These are phyloP conservation scores for Prunus dulcis DNA, from an alignment of 306 rosid genomes.

Conservation along the genomic window DNA sequence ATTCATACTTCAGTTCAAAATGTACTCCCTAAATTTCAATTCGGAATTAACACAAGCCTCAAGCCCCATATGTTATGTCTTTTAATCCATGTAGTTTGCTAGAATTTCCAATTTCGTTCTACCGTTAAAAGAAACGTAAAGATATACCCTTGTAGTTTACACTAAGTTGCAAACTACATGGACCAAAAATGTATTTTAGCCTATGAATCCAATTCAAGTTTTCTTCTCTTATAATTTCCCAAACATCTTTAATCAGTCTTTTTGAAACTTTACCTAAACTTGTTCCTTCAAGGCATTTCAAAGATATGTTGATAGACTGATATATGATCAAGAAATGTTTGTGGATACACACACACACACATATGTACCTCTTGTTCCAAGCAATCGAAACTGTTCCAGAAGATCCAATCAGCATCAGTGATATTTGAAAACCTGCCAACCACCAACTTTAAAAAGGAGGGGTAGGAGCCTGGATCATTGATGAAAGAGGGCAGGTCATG, in stretches of 20 bases:
- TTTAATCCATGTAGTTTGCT: no score
- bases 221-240: no score
- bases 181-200: no score
- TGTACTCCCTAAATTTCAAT: not conserved
- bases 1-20: no score
- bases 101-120: no score
- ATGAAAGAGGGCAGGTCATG: slow-evolving; percentile 29
- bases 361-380: slow-evolving; percentile 20
- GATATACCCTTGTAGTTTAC: no score
- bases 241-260: not conserved
- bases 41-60: not conserved
- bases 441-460: not conserved
- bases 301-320: not conserved
- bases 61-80: not conserved
- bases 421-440: slow-evolving; percentile 12
- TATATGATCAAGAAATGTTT: not conserved
- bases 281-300: no score
- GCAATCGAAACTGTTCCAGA: slow-evolving; percentile 20
- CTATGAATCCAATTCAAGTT: no score
- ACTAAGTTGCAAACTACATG: no score
- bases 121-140: no score
- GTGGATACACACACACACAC: not conserved
- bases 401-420: slow-evolving; percentile 14
- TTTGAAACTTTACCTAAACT: not conserved
- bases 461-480: not conserved